Base-by-base conservation (phyloP, 208 protist species). In the Phytomonas sp. region DNA sequence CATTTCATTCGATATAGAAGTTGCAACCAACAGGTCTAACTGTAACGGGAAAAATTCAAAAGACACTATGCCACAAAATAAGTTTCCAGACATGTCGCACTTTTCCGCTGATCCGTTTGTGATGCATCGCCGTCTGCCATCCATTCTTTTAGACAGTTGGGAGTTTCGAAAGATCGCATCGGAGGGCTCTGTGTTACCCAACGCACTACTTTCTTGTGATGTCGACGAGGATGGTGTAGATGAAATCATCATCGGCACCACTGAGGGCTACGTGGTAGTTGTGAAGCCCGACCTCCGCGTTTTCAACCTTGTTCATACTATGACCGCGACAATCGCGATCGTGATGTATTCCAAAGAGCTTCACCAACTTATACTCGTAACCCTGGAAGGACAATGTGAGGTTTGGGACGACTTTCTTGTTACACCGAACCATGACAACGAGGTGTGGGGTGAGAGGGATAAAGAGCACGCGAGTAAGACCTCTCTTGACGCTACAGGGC, bases 381-480 rank as follows among this genome's bases (percentile, higher is more conserved):
- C 91, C 26, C 83, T 96, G 30, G 91, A 96, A 60, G 91, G 91
- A 0, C 88, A 92, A 69, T 96, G 91, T 71, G 83, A 94, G 73
- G 79, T 94, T 0, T 82, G 83, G 5, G 87, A 94, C 43, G 67
- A 84, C 62, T 94, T 96, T 60, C 72, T 91, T 26, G 13, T 63
- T 34, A 23, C 73, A 28, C 26, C 15, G 7, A 9, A 5, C 43
- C 4, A 2, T 4, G 67, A 29, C 28, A 70, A 26, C 60, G 15
- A 7, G 0, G 20, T 26, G 8, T 13, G 26, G 31, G 32, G 11
- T n/a, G 28, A 59, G 17, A 43, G n/a, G 32, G 32, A 59, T 1
- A 62, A 67, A 9, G 65, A 56, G 32, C 8, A 31, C 28, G 7
- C 33, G 29, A 30, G 43, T 26, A 43, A 29, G 28, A 26, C 63